Percentiles rank a stretch among this genome's conserved stretches.
Conservation (phyloP, 2,329 filamentous ascomycete genomes). For the Cladophialophora chaetospira region DNA sequence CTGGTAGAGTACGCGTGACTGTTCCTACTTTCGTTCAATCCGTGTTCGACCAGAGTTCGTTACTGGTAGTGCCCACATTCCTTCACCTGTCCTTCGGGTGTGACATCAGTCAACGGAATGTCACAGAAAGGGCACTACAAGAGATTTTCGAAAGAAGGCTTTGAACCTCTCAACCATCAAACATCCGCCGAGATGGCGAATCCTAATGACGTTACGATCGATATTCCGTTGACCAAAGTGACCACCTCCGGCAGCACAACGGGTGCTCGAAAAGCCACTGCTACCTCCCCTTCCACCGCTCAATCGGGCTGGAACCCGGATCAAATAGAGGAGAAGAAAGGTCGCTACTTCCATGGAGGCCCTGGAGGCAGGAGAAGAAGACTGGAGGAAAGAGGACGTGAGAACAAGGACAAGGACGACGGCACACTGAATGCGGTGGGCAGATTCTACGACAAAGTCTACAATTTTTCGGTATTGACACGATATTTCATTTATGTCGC, state of each 20-base stretch:
- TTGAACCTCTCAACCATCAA: constrained; percentile 44
- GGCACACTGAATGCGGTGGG: constrained; percentile 62
- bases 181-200: constrained; percentile 46
- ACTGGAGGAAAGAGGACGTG: constrained; percentile 39
- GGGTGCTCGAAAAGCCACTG: constrained; percentile 46
- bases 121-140: constrained; percentile 34
- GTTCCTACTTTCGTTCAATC: constrained; percentile 1
- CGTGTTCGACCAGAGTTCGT: background rate
- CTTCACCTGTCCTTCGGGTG: constrained; percentile 10
- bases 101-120: constrained; percentile 25
- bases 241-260: constrained; percentile 50
- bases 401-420: constrained; percentile 49
- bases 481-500: constrained; percentile 65
- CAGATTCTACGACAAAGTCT: constrained; percentile 60
- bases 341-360: constrained; percentile 22
- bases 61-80: constrained; percentile 15
- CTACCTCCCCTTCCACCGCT: constrained; percentile 39
- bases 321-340: constrained; percentile 34
- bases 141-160: constrained; percentile 49
- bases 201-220: constrained; percentile 58
- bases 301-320: constrained; percentile 31
- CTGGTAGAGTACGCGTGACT: constrained; percentile 8
- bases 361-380: constrained; percentile 39
- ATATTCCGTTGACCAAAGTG: constrained; percentile 63
- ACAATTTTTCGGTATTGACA: constrained; percentile 64